These are phyloP conservation scores for Rhizomucor miehei DNA, from an alignment of 371 early-diverging fungal species.

Conservation along the genomic window DNA sequence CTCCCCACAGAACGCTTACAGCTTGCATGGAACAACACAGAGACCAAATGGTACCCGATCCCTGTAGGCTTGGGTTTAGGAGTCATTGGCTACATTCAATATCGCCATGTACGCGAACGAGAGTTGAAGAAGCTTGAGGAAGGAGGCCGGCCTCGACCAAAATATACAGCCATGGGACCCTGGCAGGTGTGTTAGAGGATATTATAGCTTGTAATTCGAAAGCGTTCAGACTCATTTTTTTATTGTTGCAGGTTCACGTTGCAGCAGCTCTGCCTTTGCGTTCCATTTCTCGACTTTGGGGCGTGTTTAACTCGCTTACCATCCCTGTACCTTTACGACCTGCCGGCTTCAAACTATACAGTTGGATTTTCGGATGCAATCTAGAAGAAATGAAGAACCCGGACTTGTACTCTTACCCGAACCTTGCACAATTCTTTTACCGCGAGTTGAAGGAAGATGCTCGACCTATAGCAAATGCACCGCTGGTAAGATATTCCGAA, in stretches of 20 bases:
- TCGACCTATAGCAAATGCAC: constrained; percentile 63
- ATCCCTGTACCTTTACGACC: constrained; percentile 78
- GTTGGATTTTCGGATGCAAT: constrained; percentile 87
- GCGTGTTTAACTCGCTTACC: constrained; percentile 78
- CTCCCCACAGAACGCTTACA: constrained; percentile 17
- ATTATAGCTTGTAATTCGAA: not conserved
- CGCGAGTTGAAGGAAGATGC: constrained; percentile 77
- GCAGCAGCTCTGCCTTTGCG: constrained; percentile 86
- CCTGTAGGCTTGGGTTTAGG: constrained; percentile 79
- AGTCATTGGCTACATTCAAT: constrained; percentile 70
- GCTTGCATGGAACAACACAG: constrained; percentile 55
- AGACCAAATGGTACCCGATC: constrained; percentile 73
- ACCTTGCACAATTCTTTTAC: constrained; percentile 89
- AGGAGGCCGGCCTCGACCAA: constrained; percentile 19
- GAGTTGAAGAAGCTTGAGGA: constrained; percentile 18
- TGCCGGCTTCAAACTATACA: constrained; percentile 76
- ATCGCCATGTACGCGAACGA: constrained; percentile 43
- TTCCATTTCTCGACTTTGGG: constrained; percentile 88
- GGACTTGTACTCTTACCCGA: constrained; percentile 75
- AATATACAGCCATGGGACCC: constrained; percentile 69
- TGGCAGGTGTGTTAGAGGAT: constrained; percentile 64
- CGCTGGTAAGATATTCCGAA: constrained; percentile 43
- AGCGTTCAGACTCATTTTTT: too few species aligned
- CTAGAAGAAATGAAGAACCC: constrained; percentile 90
- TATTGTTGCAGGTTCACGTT: constrained; percentile 86